Evolutionary conservation across 164 flowering plant species (phyloP).

Genomic region (Nymphaea colorata): DNA sequence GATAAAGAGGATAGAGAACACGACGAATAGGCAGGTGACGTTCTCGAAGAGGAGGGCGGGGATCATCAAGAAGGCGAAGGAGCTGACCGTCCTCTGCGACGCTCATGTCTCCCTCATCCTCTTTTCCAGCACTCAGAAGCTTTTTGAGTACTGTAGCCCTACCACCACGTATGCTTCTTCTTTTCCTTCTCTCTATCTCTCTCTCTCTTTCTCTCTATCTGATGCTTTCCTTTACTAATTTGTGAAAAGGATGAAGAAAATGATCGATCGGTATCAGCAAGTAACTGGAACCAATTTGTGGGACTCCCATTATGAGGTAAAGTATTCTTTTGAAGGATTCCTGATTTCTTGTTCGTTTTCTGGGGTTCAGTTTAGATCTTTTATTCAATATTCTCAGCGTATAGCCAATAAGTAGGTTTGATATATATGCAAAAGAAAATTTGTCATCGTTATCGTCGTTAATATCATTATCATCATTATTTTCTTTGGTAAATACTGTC

Average conservation of each 20-base stretch:
- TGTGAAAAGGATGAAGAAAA: conserved; percentile 35
- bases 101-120: conserved; percentile 58
- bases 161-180: conserved; percentile 22
- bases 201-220: background rate
- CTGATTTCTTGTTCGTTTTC: too few relatives aligned
- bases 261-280: conserved; percentile 52
- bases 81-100: conserved; percentile 62
- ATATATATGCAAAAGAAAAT: too few relatives aligned
- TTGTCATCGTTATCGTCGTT: background rate
- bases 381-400: too few relatives aligned
- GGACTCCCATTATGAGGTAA: conserved; percentile 57
- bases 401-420: too few relatives aligned
- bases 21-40: conserved; percentile 65
- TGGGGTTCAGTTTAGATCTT: too few relatives aligned
- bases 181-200: background rate
- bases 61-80: conserved; percentile 57
- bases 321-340: background rate
- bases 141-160: conserved; percentile 46
- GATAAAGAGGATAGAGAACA: conserved; percentile 55
- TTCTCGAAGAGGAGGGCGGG: conserved; percentile 63
- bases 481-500: background rate
- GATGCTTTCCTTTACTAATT: background rate
- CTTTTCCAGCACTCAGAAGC: conserved; percentile 32
- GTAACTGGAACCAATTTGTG: conserved; percentile 33
- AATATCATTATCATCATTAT: background rate